Base-by-base conservation (phyloP, 352 stramenopile species). In the Pythium pyrilobum region DNA sequence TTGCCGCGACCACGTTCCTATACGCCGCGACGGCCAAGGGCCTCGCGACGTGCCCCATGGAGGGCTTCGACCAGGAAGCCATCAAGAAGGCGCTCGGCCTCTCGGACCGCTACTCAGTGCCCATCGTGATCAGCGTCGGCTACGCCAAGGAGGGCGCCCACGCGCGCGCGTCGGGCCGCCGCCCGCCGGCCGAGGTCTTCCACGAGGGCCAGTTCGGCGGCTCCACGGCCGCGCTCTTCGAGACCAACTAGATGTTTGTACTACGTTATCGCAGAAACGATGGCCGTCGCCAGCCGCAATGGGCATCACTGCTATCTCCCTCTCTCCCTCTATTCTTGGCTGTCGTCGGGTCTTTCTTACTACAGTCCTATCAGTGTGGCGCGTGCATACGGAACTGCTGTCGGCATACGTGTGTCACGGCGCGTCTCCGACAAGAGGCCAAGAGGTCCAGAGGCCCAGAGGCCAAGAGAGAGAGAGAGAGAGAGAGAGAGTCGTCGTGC, bases 51-150 rank as follows among this genome's bases (percentile, higher is more conserved):
- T 66, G 60, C 42, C 49, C 56, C 12, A 72, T 76, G 56, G 69
- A 74, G 49, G 69, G 65, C 15, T 72, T 71, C 29, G 62, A 74
- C 43, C 52, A 73, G 32, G 52, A 53, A 20, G 39, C 45, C 18
- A 24, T 72, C 20, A 62, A 64, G 21, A 62, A 67, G 53, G 59
- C 61, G 10, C 52, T 78, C 5, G 63, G 65, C 29, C 52, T 78
- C 13, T 54, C 69, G 16, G 66, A 72, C 20, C 69, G 66, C 38
- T 73, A 71, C 52, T 70, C 66, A 15, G 60, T 71, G 16, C 50
- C 69, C 21, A 57, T 78, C 27, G 53, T 78, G 16, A 38, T 78
- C 27, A 55, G 57, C 32, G 52, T 64, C 10, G 69, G 69, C 20
- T 78, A 75, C 56, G 23, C 63, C 20, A 49, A 52, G 18, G 40